Percentiles rank a stretch among this genome's conserved stretches.
Evolutionary conservation across 305 asterid genomes (phyloP).

Genomic region (Salvia sclarea): DNA sequence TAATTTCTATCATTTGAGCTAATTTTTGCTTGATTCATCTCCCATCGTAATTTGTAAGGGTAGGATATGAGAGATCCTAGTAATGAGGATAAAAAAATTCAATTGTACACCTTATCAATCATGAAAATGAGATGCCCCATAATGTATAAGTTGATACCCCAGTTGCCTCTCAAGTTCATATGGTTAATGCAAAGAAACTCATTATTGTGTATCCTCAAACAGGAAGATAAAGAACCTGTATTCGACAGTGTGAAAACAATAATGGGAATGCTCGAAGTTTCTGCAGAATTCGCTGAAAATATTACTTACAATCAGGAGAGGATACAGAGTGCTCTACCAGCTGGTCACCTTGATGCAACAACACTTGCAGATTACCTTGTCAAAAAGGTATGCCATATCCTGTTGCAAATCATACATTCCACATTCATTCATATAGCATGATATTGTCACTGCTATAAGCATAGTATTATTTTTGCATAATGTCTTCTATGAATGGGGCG

Average conservation of each 20-base stretch:
- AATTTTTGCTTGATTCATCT: no score
- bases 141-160: background rate
- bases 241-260: constrained; percentile 89
- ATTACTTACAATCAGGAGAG: constrained; percentile 66
- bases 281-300: constrained; percentile 91
- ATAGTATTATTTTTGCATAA: background rate
- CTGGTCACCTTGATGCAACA: constrained; percentile 98
- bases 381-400: constrained; percentile 59
- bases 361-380: constrained; percentile 97
- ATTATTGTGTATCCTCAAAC: constrained; percentile 24
- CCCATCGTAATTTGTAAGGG: no score
- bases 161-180: constrained; percentile 2
- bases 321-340: constrained; percentile 75
- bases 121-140: no score
- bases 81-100: no score
- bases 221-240: constrained; percentile 98
- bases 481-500: background rate
- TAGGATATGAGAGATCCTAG: no score
- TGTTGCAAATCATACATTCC: background rate
- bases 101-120: no score
- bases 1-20: no score
- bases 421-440: background rate
- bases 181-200: constrained; percentile 3
- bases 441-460: constrained; percentile 1
- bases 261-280: constrained; percentile 96